These are phyloP conservation scores for Paramecium octaurelia DNA, from an alignment of 73 alveolate genomes.

Conservation along the genomic window DNA sequence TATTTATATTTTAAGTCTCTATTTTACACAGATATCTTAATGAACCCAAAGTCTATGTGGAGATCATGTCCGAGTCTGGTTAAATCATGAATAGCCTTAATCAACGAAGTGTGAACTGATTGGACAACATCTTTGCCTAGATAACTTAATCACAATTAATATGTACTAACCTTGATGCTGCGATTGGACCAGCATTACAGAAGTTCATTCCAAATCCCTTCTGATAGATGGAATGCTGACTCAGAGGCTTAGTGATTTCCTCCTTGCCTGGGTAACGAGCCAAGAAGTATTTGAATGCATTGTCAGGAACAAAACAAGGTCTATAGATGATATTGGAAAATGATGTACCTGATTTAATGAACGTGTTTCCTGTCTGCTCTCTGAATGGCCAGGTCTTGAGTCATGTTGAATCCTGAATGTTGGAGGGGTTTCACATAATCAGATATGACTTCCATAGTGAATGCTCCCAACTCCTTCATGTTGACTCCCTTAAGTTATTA, in stretches of 20 bases:
- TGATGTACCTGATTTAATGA: slow-evolving; percentile 37
- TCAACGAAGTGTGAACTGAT: slow-evolving; percentile 33
- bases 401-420: slow-evolving; percentile 54
- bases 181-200: slow-evolving; percentile 63
- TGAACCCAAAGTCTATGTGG: slow-evolving; percentile 47
- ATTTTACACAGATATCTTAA: slow-evolving; percentile 11
- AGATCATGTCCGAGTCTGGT: slow-evolving; percentile 56
- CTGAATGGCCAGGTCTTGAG: slow-evolving; percentile 45
- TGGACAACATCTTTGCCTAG: slow-evolving; percentile 60
- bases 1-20: slow-evolving; percentile 52
- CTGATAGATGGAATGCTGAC: slow-evolving; percentile 53
- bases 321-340: not conserved
- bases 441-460: slow-evolving; percentile 46
- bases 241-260: slow-evolving; percentile 51
- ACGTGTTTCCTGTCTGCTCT: slow-evolving; percentile 61
- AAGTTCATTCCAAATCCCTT: slow-evolving; percentile 60
- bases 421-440: slow-evolving; percentile 50
- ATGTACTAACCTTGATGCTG: slow-evolving; percentile 51
- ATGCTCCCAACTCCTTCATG: slow-evolving; percentile 60
- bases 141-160: not conserved
- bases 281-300: slow-evolving; percentile 46
- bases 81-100: slow-evolving; percentile 46
- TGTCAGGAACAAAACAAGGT: slow-evolving; percentile 65
- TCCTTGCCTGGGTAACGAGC: slow-evolving; percentile 60
- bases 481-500: slow-evolving; percentile 47